Evolutionary conservation across 306 rosid genomes (phyloP), one percentile per base, ranked within the genome.

Genomic region (Macrotyloma uniflorum): DNA sequence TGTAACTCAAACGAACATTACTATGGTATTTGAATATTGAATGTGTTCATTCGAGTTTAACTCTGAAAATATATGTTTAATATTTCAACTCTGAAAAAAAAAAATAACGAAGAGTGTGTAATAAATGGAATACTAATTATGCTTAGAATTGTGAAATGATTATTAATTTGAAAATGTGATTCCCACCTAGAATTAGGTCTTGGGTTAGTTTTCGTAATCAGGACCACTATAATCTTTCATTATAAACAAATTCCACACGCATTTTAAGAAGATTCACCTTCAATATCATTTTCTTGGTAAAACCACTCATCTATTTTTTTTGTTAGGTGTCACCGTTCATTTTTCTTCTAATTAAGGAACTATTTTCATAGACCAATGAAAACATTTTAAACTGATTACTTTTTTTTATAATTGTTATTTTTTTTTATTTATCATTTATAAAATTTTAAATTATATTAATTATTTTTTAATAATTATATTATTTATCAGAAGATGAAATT

Each of bases 171-270:
- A 74, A 59, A 61, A 61, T 32, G 72, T 75, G 62, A 40, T 15
- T 20, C 72, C 54, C 80, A 76, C 80, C 80, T 63, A 76, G 35
- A 76, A 76, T 76, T 76, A 76, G 80, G 80, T 76, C 72, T 14
- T 46, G 26, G 63, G 80, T 49, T 76, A 33, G 50, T 76, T 76
- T 76, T 64, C 64, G 35, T 49, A 20, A 19, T 12, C 14, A 75
- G 49, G 53, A 43, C 79, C 58, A 76, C 69, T 47, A 35, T 63
- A 49, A 35, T 64, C 23, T 75, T 30, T 45, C 22, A 35, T 75
- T 32, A 11, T 14, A 75, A 62, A 46, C 46, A 18, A 74, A 28
- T 45, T 45, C 32, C 69, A 61, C 57, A 75, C 72, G 62, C 53
- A 63, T 32, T 47, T 75, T 47, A 14, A 61, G 46, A 28, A 75